Base-by-base conservation (phyloP, 352 stramenopile species). In the Phytopythium boreale region DNA sequence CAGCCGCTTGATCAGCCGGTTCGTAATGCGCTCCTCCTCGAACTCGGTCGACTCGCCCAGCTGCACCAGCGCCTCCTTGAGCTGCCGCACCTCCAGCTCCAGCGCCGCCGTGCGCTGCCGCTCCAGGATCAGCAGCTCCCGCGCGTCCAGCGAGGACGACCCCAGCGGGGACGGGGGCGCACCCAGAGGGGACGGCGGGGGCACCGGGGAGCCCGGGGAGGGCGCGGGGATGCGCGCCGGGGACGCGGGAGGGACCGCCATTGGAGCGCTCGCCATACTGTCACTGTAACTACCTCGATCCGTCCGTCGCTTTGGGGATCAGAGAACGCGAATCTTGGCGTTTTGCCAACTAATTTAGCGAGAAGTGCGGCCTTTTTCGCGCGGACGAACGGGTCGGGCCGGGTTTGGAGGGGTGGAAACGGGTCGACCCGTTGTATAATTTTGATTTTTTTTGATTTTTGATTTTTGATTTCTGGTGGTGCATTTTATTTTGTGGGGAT, bases 1-100 rank as follows among this genome's bases (percentile, higher is more conserved):
- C 22, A 95, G 74, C 0, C 87, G 82, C 65, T 91, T 90, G 12
- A 95, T 90, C 6, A 95, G 72, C 27, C 84, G 82, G 74, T 95
- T 95, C 46, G 85, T 87, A 39, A 95, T 87, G 43, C 83, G 80
- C 65, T 95, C 87, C 67, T 95, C 87, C 58, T 92, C 84, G 58
- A 89, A 82, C 63, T 95, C 87, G 5, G 87, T 93, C 57, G 82
- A 89, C 71, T 93, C 87, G 65, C 87, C 83, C 69, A 95, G 72
- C 26, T 84, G 80, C 66, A 95, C 87, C 11, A 95, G 77, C 50
- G 82, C 73, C 49, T 85, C 78, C 36, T 80, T 79, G 20, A 93
- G 74, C 39, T 75, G 64, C 74, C 87, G 88, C 6, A 90, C 80
- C 49, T 93, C 84, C 29, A 57, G 60, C 69, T 93, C 84, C 37